Evolutionary conservation across 2,329 filamentous ascomycete genomes (phyloP).

Genomic region (Ascochyta lentis): DNA sequence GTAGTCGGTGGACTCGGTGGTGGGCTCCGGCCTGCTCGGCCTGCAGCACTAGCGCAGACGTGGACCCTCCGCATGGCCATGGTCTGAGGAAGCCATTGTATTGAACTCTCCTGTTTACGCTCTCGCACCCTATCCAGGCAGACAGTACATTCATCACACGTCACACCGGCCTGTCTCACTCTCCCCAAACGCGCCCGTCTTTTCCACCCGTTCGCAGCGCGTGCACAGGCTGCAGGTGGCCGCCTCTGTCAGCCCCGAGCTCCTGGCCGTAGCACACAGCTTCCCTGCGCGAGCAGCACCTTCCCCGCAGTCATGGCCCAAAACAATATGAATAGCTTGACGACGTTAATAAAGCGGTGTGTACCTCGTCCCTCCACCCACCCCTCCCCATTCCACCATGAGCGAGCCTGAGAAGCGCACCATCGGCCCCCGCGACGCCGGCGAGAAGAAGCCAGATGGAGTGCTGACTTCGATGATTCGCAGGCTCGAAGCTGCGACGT

Average conservation of each 20-base stretch:
- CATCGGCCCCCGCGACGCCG: constrained; percentile 24
- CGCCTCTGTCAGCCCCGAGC: constrained; percentile 35
- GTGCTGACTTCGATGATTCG: constrained; percentile 57
- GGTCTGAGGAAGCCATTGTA: constrained; percentile 7
- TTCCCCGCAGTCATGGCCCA: constrained; percentile 65
- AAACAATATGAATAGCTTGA: constrained; percentile 93
- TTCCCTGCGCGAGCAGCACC: constrained; percentile 37
- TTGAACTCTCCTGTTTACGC: constrained; percentile 3
- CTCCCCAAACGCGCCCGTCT: not conserved
- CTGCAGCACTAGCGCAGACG: constrained; percentile 13
- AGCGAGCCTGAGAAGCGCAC: constrained; percentile 16
- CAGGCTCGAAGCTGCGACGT: constrained; percentile 96
- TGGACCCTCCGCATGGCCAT: constrained; percentile 1
- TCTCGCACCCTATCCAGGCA: not conserved
- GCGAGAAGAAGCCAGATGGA: constrained; percentile 40
- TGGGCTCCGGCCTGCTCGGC: not conserved
- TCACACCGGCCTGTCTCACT: not conserved
- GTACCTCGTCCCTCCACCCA: constrained; percentile 39
- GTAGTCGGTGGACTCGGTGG: not conserved
- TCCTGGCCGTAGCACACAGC: constrained; percentile 25
- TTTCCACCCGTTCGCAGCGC: not conserved
- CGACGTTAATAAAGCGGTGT: constrained; percentile 97
- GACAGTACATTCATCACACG: constrained; percentile 1
- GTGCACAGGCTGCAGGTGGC: constrained; percentile 33
- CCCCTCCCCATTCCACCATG: constrained; percentile 14